These are phyloP conservation scores for Ascoidea tarda DNA, from an alignment of 805 yeast species.

Conservation along the genomic window DNA sequence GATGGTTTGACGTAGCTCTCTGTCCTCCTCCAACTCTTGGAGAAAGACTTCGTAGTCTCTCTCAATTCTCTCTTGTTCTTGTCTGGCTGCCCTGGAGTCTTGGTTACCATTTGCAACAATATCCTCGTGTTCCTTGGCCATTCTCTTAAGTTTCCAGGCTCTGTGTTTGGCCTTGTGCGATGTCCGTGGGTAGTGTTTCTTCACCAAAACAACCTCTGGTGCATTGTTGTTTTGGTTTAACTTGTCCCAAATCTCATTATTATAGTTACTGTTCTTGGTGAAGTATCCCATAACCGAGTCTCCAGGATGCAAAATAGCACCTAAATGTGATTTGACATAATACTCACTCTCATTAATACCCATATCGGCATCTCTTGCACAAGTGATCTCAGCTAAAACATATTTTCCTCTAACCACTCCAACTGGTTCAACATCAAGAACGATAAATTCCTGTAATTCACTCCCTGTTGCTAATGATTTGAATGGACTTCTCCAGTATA, in stretches of 20 bases:
- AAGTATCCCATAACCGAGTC: conserved; percentile 91
- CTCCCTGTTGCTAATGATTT: conserved; percentile 59
- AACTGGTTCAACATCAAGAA: conserved; percentile 87
- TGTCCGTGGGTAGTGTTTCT: conserved; percentile 79
- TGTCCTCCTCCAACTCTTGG: conserved; percentile 95
- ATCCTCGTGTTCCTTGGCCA: conserved; percentile 92
- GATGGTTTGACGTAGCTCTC: conserved; percentile 81
- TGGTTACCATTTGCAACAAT: conserved; percentile 57
- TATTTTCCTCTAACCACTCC: conserved; percentile 65
- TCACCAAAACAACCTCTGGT: conserved; percentile 80
- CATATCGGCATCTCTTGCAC: conserved; percentile 80
- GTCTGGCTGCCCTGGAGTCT: conserved; percentile 60
- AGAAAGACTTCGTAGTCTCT: conserved; percentile 90
- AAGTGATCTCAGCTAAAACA: conserved; percentile 80
- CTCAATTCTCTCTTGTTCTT: conserved; percentile 85
- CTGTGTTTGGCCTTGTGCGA: conserved; percentile 62
- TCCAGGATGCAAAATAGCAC: conserved; percentile 92
- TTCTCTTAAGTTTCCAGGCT: conserved; percentile 88
- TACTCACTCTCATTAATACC: conserved; percentile 76
- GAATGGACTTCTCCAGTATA: conserved; percentile 79
- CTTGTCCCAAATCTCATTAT: conserved; percentile 72
- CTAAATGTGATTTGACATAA: conserved; percentile 82
- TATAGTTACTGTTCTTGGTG: conserved; percentile 73
- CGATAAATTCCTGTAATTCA: conserved; percentile 74
- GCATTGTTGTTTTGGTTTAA: conserved; percentile 30